Evolutionary conservation across 495 filamentous ascomycete genomes (phyloP).

Genomic region (Penicillium psychrofluorescens): DNA sequence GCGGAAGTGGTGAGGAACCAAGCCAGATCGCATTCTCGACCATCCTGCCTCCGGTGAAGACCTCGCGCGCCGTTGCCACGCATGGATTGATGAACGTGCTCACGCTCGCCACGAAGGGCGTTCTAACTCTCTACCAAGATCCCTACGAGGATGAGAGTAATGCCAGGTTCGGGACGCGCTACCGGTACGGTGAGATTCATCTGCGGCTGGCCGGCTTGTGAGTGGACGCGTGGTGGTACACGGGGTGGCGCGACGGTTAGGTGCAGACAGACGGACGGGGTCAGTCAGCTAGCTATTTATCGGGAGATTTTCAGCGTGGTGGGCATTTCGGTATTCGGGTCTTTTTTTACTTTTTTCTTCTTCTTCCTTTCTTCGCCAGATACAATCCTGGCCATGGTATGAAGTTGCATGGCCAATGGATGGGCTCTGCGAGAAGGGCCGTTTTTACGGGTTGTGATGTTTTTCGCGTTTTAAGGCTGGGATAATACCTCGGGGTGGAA

Average conservation of each 20-base stretch:
- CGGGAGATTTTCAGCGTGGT: constrained; percentile 20
- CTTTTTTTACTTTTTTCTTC: too few species aligned
- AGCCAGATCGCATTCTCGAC: constrained; percentile 47
- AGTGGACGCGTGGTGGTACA: not conserved
- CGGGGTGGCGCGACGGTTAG: too few species aligned
- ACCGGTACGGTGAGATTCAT: constrained; percentile 27
- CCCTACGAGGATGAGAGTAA: constrained; percentile 12
- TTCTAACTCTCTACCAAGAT: constrained; percentile 26
- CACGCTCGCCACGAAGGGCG: constrained; percentile 57
- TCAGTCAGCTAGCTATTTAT: too few species aligned
- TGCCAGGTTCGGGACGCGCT: constrained; percentile 13
- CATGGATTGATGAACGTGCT: constrained; percentile 71
- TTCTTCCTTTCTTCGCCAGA: not conserved
- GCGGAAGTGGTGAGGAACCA: not conserved
- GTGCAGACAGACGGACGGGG: too few species aligned
- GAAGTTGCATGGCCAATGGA: not conserved
- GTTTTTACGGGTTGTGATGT: too few species aligned
- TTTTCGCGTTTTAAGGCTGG: not conserved
- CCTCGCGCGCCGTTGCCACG: constrained; percentile 53
- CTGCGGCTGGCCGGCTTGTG: constrained; percentile 10
- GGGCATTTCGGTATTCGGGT: constrained; percentile 16
- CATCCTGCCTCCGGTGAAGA: constrained; percentile 47
- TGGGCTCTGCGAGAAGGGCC: too few species aligned
- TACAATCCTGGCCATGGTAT: too few species aligned
- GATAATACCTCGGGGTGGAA: not conserved